phyloP scores from a whole-genome alignment of 2,329 filamentous ascomycete species.

The Fusarium aywerte region DNA sequence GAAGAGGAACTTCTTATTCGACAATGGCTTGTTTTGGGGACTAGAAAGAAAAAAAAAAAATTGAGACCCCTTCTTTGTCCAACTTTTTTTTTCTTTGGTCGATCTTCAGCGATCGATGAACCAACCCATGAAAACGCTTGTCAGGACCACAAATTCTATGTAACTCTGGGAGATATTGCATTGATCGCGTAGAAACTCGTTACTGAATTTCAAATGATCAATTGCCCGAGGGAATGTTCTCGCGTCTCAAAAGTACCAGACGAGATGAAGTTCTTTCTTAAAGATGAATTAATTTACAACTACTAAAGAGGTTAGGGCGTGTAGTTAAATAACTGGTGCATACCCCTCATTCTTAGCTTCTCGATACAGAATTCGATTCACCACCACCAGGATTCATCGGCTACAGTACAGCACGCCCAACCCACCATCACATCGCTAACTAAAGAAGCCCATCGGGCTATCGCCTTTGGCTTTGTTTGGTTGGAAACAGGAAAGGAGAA shows the following conservation, averaged over 20 bases:
- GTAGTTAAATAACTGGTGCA: constrained; percentile 28
- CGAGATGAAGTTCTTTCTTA: constrained; percentile 5
- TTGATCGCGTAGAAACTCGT: background rate
- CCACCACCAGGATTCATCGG: constrained; percentile 5
- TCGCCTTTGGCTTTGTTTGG: constrained; percentile 20
- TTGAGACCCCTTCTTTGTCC: constrained; percentile 34
- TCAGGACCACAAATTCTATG: background rate
- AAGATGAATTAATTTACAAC: constrained; percentile 16
- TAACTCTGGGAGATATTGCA: background rate
- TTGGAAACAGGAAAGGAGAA: constrained; percentile 23
- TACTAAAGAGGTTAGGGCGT: constrained; percentile 25
- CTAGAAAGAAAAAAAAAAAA: constrained; percentile 2
- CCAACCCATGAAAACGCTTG: background rate
- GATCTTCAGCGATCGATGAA: constrained; percentile 4
- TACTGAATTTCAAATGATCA: background rate
- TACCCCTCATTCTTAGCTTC: constrained; percentile 14
- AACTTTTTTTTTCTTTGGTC: constrained; percentile 25
- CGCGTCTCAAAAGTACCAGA: constrained; percentile 14
- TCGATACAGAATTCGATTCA: background rate
- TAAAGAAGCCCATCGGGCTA: constrained; percentile 12
- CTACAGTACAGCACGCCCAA: constrained; percentile 37
- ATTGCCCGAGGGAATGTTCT: background rate
- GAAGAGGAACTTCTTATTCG: constrained; percentile 30
- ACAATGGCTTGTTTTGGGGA: constrained; percentile 31
- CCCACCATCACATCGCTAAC: constrained; percentile 16